Conservation (phyloP, 192 early-diverging fungal species). For the Gonapodya sp. region DNA sequence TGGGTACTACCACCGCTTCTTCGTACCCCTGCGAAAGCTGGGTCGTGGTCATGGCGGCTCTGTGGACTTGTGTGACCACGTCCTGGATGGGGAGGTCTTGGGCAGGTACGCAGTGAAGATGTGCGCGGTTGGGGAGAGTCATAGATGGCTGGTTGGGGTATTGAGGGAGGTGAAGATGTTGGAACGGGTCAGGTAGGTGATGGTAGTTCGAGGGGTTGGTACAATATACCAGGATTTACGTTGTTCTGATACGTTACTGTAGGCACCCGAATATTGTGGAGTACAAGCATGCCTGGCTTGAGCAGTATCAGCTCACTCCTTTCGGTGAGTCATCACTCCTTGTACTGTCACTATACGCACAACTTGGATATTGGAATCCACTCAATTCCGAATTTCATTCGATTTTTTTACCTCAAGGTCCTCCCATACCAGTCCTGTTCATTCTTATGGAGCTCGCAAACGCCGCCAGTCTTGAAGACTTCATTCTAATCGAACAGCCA, state of each 20-base stretch:
- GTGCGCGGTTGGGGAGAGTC: conserved; percentile 65
- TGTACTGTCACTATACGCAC: conserved; percentile 5
- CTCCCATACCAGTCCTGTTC: conserved; percentile 85
- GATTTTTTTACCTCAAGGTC: conserved; percentile 32
- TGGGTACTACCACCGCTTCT: conserved; percentile 91
- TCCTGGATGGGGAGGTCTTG: conserved; percentile 28
- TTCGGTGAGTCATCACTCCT: conserved; percentile 7
- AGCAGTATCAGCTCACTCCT: conserved; percentile 59
- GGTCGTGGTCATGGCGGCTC: conserved; percentile 83
- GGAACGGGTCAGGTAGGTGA: conserved; percentile 79
- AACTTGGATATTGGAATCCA: conserved; percentile 3
- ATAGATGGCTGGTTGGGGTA: conserved; percentile 78
- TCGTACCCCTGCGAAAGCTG: conserved; percentile 75
- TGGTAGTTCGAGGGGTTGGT: conserved; percentile 47
- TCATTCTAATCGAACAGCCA: conserved; percentile 45
- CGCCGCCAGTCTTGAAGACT: conserved; percentile 93
- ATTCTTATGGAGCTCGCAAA: conserved; percentile 84
- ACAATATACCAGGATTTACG: background rate
- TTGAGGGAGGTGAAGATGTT: conserved; percentile 87
- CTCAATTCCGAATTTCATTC: conserved; percentile 4
- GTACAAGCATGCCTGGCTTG: conserved; percentile 95
- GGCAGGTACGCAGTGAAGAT: conserved; percentile 88
- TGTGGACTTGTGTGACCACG: conserved; percentile 76
- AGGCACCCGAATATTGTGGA: conserved; percentile 23
- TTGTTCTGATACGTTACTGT: background rate